phyloP scores from a whole-genome alignment of 169 alveolate species.

The Amoebophrya sp. region DNA sequence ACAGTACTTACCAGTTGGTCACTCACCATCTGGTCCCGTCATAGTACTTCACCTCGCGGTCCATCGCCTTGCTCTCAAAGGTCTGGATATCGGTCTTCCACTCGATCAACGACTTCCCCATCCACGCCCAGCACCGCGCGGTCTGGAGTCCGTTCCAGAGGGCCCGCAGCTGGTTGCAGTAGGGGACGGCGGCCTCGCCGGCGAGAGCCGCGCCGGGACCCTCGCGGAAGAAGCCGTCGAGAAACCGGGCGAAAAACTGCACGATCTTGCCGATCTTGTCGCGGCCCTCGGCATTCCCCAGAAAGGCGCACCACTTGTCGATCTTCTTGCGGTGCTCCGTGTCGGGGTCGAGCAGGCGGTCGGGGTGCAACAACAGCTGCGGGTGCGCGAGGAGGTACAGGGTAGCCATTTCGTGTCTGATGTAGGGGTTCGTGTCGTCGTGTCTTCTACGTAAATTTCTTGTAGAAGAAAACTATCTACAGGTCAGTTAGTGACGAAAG shows the following conservation, averaged over 20 bases:
- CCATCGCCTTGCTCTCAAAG: neutral
- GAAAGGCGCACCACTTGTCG: neutral
- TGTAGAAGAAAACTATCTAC: too few species aligned
- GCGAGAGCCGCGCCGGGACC: neutral
- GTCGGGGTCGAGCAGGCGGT: neutral
- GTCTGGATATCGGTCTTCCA: neutral
- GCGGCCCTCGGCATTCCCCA: neutral
- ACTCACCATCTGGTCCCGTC: too few species aligned
- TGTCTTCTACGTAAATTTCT: too few species aligned
- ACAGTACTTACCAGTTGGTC: too few species aligned
- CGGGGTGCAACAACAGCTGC: slow-evolving; percentile 1
- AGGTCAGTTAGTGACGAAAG: too few species aligned
- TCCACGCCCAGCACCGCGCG: neutral
- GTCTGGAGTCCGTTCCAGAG: neutral
- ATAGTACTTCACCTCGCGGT: neutral
- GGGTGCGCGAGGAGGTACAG: neutral
- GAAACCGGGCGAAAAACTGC: neutral
- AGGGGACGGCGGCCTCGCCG: neutral
- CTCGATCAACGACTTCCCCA: neutral
- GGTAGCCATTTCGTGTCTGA: neutral
- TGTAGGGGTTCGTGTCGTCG: too few species aligned
- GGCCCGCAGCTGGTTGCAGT: neutral
- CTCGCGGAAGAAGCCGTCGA: neutral
- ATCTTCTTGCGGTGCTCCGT: neutral
- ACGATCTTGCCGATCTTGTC: neutral